phyloP scores from a whole-genome alignment of 2,329 filamentous ascomycete species.

The Trichoderma cornu-damae region DNA sequence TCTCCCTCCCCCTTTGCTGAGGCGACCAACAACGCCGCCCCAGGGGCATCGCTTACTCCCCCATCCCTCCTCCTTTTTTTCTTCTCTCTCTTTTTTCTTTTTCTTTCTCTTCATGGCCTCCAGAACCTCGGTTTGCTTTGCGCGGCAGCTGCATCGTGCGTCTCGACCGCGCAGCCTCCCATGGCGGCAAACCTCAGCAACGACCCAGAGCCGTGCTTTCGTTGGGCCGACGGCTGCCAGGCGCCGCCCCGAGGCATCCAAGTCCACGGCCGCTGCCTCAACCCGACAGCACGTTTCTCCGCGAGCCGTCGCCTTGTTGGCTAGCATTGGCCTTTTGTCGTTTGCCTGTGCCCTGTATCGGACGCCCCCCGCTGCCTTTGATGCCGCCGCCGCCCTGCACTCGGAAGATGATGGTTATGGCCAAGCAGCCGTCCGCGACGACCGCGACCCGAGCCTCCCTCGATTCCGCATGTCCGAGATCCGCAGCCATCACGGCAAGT shows the following conservation, averaged over 20 bases:
- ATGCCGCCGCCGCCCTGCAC: slow-evolving; percentile 6
- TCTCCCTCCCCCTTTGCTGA: background rate
- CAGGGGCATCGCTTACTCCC: background rate
- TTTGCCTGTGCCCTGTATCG: slow-evolving; percentile 11
- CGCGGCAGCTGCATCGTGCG: slow-evolving; percentile 3
- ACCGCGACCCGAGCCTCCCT: slow-evolving; percentile 39
- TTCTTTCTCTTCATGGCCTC: slow-evolving; percentile 5
- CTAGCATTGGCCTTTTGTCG: slow-evolving; percentile 8
- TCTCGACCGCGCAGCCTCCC: background rate
- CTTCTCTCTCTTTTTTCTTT: background rate
- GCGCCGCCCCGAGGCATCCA: background rate
- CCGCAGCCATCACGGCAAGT: slow-evolving; percentile 48
- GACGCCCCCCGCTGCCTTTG: slow-evolving; percentile 9
- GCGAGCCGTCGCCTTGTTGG: slow-evolving; percentile 10
- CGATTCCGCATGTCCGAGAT: slow-evolving; percentile 48
- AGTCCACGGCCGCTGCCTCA: background rate
- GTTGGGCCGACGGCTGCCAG: slow-evolving; percentile 3
- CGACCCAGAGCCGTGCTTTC: background rate
- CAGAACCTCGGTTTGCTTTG: background rate
- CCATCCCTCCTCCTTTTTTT: background rate
- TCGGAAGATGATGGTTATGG: background rate
- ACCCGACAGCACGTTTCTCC: background rate
- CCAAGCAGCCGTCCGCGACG: background rate
- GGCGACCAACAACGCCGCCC: background rate
- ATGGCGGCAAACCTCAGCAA: background rate